These are phyloP conservation scores for Juncus inflexus DNA, from an alignment of 176 grass and related monocot genomes.

Conservation along the genomic window DNA sequence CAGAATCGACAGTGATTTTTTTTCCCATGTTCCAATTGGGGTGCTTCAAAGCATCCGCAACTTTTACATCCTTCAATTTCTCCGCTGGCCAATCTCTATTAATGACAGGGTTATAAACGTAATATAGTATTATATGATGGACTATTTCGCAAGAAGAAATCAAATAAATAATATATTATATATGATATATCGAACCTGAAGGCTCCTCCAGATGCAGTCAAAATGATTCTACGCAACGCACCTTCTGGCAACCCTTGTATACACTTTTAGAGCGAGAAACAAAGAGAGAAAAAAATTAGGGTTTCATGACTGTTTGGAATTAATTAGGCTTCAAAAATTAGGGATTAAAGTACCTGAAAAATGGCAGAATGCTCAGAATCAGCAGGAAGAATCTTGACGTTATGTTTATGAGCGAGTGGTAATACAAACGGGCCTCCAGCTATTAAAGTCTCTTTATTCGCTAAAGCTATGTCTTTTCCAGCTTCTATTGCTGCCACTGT, in stretches of 20 bases:
- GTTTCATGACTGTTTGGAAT: conserved; percentile 1
- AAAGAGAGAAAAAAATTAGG: neutral
- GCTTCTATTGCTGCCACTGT: conserved; percentile 97
- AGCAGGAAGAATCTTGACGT: conserved; percentile 97
- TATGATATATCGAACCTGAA: conserved; percentile 55
- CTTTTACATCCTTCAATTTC: conserved; percentile 80
- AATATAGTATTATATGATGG: conserved; percentile 24
- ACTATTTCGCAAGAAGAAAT: conserved; percentile 5
- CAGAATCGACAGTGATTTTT: conserved; percentile 99
- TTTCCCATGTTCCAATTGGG: conserved; percentile 99
- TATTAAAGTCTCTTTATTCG: conserved; percentile 98
- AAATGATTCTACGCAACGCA: conserved; percentile 82
- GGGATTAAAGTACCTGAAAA: conserved; percentile 68
- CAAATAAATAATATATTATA: neutral
- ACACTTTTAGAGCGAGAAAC: conserved; percentile 41
- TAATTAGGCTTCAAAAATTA: neutral
- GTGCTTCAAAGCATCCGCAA: conserved; percentile 96
- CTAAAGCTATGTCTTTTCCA: conserved; percentile 92
- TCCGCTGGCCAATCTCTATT: conserved; percentile 87
- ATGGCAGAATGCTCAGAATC: conserved; percentile 99
- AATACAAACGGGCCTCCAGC: conserved; percentile 98
- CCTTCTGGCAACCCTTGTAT: conserved; percentile 92
- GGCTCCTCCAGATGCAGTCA: conserved; percentile 95
- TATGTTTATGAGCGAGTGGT: conserved; percentile 94
- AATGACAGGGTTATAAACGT: neutral